A percentile compares a stretch with the other conserved stretches of the same genome.
Conservation (phyloP, 345 rosid genomes). For the Moricandia moricandioides region DNA sequence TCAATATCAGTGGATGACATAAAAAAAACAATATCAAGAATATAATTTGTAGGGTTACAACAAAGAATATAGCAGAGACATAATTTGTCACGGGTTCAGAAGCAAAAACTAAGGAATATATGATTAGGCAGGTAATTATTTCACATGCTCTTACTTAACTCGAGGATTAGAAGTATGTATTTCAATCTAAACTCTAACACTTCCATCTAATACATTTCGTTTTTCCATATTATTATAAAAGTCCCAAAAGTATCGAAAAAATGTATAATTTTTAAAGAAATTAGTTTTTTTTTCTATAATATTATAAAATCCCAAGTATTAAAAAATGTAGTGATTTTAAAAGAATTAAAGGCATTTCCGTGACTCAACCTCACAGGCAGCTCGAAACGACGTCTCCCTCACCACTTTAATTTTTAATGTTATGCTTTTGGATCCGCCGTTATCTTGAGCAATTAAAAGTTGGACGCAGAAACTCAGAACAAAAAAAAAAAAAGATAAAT, state of each 20-base stretch:
- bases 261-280: neutral
- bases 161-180: neutral
- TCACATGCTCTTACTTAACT: conserved; percentile 23
- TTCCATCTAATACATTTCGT: neutral
- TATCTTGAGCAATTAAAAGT: conserved; percentile 35
- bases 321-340: neutral
- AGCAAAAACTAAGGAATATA: neutral
- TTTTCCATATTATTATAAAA: neutral
- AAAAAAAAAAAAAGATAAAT: conserved; percentile 28
- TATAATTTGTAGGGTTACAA: neutral
- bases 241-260: too few species aligned
- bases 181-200: neutral
- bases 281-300: neutral
- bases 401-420: neutral
- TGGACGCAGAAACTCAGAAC: conserved; percentile 34
- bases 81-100: conserved; percentile 17
- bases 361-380: conserved; percentile 39
- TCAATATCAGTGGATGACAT: neutral
- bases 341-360: conserved; percentile 26
- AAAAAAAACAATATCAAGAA: neutral
- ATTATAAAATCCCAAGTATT: neutral
- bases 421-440: conserved; percentile 38
- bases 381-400: conserved; percentile 32
- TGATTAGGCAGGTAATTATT: conserved; percentile 9
- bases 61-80: neutral